Conservation (phyloP, 169 alveolate genomes). For the Plasmodium yoelii region DNA sequence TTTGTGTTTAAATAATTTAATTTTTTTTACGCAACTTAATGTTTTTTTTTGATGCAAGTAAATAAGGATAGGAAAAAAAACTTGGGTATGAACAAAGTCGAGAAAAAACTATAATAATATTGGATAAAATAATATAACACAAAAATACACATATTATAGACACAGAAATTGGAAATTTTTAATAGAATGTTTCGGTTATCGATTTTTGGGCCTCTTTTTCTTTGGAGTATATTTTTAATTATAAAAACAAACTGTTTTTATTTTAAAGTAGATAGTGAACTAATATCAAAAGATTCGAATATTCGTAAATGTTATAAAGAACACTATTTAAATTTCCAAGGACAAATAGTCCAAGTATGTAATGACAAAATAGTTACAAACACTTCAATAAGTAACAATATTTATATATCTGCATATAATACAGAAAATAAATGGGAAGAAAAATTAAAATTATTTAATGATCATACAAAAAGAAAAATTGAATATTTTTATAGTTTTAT, state of each 20-base stretch:
- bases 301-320: conserved; percentile 5
- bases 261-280: conserved; percentile 31
- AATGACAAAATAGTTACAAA: background rate
- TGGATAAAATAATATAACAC: too few species aligned
- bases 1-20: too few species aligned
- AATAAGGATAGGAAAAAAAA: too few species aligned
- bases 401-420: conserved; percentile 8
- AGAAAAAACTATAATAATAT: too few species aligned
- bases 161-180: too few species aligned
- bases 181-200: too few species aligned
- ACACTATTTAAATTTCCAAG: conserved; percentile 31
- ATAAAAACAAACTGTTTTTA: background rate
- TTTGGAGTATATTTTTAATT: background rate
- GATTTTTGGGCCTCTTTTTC: too few species aligned
- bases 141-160: too few species aligned
- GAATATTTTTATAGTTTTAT: conserved; percentile 41
- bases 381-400: background rate
- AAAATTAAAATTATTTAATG: background rate
- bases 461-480: conserved; percentile 1
- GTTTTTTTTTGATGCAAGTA: too few species aligned
- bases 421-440: conserved; percentile 31
- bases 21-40: too few species aligned
- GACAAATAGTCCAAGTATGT: conserved; percentile 27
- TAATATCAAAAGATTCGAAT: conserved; percentile 8
- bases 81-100: too few species aligned